Base-by-base conservation (phyloP, 345 rosid species). In the Litchi chinensis region DNA sequence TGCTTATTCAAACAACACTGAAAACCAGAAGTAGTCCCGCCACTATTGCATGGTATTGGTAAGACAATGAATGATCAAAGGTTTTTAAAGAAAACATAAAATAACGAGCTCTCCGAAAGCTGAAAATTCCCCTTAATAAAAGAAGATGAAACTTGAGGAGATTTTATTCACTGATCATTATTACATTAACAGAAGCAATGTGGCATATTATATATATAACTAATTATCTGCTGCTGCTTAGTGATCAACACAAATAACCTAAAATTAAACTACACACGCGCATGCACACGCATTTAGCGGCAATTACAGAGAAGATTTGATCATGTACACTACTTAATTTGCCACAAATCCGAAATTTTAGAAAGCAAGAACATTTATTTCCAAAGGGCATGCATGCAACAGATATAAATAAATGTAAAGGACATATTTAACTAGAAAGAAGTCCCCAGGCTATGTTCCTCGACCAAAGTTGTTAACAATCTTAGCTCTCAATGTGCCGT, bases 111-210 rank as follows among this genome's bases (percentile, higher is more conserved):
- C 37, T 32, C 37, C 37, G 4, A 0, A 3, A 11, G 4, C 19
- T 50, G 6, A 50, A 2, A 12, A 32, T 32, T 32, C 2, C 37
- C 4, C 37, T 32, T 11, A 13, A 50, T 12, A 13, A 4, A 50
- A 10, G 15, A 2, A 48, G 12, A 15, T 10, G 16, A 50, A 18
- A 50, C 56, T 50, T 50, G 56, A 50, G 56, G 56, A 13, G 0
- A 13, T 62, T 18, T 65, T 78, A 50, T 65, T 71, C 12, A 32
- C 3, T 66, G 50, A 67, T 67, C 46, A 79, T 74, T 74, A 67
- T 78, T 68, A 59, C 37, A 59, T 39, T 41, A 50, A 50, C 63
- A 44, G 16, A 57, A 57, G 39, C 28, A 72, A 48, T 50, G 64
- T 50, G 41, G 24, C 63, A 52, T 56, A 32, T 26, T 26, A 32